Conservation (phyloP, 129 eudicot genomes). For the Oenanthe sinensis region DNA sequence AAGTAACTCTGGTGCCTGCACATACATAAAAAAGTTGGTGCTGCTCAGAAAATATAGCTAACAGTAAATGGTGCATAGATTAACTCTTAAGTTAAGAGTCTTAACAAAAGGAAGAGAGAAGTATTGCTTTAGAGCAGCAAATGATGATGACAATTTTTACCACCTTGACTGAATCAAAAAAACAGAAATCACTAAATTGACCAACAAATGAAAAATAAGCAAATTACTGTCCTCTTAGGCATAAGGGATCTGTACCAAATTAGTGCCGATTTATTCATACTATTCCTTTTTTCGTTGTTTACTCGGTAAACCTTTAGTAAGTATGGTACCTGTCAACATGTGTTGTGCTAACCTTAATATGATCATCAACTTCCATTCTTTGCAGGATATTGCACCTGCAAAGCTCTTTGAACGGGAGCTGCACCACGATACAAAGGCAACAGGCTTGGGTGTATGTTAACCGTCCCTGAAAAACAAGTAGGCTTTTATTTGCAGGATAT, state of each 20-base stretch:
- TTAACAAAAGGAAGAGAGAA: background rate
- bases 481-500: background rate
- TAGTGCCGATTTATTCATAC: background rate
- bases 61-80: background rate
- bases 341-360: slow-evolving; percentile 47
- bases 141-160: background rate
- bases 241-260: background rate
- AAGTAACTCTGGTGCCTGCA: slow-evolving; percentile 90
- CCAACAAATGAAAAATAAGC: background rate
- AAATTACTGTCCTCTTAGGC: background rate
- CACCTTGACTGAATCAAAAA: background rate
- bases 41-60: background rate
- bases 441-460: slow-evolving; percentile 91
- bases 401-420: slow-evolving; percentile 98
- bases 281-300: background rate
- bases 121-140: background rate
- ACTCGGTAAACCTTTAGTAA: background rate
- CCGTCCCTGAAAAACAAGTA: slow-evolving; percentile 54
- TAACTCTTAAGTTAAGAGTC: too few species aligned
- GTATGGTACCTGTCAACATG: background rate
- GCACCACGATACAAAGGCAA: slow-evolving; percentile 95
- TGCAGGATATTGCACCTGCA: slow-evolving; percentile 55
- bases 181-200: background rate
- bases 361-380: slow-evolving; percentile 59
- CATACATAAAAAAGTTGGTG: slow-evolving; percentile 11